These are phyloP conservation scores for Chrysoporthe austroafricana DNA, from an alignment of 2,329 filamentous ascomycete species.

Conservation along the genomic window DNA sequence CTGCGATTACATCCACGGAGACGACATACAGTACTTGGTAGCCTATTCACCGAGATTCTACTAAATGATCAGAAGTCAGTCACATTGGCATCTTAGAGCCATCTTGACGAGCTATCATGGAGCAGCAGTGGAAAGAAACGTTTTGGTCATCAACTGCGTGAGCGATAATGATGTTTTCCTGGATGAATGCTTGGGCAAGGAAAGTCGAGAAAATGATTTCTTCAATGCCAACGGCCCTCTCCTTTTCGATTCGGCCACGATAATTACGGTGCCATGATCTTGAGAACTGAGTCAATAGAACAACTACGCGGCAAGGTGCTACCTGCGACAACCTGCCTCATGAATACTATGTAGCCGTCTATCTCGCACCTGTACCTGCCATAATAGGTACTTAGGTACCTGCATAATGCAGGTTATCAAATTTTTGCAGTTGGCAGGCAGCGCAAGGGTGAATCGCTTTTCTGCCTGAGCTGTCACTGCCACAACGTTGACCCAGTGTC, in stretches of 20 bases:
- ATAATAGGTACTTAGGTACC: background rate
- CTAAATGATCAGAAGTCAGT: too few relatives aligned
- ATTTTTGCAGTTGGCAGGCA: background rate
- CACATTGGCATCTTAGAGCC: background rate
- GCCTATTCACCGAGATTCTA: too few relatives aligned
- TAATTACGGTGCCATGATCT: too few relatives aligned
- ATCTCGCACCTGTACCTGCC: background rate
- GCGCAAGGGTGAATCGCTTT: background rate
- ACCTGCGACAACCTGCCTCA: background rate
- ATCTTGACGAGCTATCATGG: background rate
- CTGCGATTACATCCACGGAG: too few relatives aligned
- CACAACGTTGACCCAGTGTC: background rate
- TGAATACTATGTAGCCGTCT: too few relatives aligned
- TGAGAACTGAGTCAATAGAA: background rate
- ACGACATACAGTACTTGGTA: too few relatives aligned
- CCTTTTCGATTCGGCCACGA: slow-evolving; percentile 34
- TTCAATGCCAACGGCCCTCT: slow-evolving; percentile 34
- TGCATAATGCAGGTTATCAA: background rate
- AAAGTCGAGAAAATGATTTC: slow-evolving; percentile 33
- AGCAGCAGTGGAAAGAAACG: slow-evolving; percentile 35
- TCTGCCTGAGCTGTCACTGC: background rate
- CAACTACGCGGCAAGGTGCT: too few relatives aligned
- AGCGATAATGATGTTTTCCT: slow-evolving; percentile 46
- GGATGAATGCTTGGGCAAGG: slow-evolving; percentile 45
- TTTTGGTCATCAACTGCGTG: slow-evolving; percentile 45